Evolutionary conservation across 1,139 yeast genomes (phyloP).

Genomic region (Zygoascus meyerae): DNA sequence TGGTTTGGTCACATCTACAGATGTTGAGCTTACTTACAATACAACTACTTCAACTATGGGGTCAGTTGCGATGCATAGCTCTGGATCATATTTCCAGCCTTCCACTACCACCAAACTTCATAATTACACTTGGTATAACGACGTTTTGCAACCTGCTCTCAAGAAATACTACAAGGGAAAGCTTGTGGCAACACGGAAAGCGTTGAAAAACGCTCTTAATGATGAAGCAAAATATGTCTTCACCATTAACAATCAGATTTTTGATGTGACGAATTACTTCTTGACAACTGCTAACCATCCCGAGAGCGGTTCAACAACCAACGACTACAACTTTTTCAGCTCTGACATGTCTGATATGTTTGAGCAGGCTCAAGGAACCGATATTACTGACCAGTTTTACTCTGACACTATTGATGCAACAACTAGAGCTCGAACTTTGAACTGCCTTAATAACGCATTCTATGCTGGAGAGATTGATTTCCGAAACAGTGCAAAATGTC

Average conservation of each 20-base stretch:
- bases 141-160: constrained; percentile 33
- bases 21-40: constrained; percentile 29
- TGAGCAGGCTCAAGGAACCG: constrained; percentile 31
- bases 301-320: constrained; percentile 4
- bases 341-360: constrained; percentile 30
- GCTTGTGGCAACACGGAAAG: constrained; percentile 32
- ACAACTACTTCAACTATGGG: constrained; percentile 26
- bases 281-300: constrained; percentile 24
- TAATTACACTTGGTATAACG: constrained; percentile 34
- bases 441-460: constrained; percentile 36
- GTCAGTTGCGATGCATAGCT: constrained; percentile 30
- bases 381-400: constrained; percentile 29
- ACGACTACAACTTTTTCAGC: constrained; percentile 30
- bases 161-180: constrained; percentile 35
- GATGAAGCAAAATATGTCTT: constrained; percentile 29
- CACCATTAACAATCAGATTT: constrained; percentile 33
- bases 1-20: constrained; percentile 31
- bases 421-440: constrained; percentile 28
- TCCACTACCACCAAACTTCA: constrained; percentile 30
- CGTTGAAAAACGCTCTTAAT: constrained; percentile 22
- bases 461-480: constrained; percentile 35
- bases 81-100: constrained; percentile 29
- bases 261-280: constrained; percentile 37
- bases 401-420: constrained; percentile 22
- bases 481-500: constrained; percentile 36